These are phyloP conservation scores for Neopestalotiopsis sp. DNA, from an alignment of 2,329 filamentous ascomycete species.

Conservation along the genomic window DNA sequence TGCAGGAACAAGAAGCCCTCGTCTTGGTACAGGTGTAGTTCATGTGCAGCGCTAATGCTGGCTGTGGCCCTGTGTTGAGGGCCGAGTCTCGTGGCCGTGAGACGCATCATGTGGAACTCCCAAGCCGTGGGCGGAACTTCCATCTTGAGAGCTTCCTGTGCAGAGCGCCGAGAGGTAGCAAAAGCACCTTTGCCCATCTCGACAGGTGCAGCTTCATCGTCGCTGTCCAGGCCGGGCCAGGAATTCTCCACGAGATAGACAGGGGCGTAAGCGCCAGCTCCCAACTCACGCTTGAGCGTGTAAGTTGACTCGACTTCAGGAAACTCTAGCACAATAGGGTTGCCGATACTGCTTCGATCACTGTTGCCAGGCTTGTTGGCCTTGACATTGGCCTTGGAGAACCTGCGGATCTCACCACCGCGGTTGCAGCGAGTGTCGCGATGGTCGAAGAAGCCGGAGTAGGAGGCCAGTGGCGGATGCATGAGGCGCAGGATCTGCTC, in stretches of 20 bases:
- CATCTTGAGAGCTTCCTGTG: conserved; percentile 90
- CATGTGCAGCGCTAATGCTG: conserved; percentile 82
- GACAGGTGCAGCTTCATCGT: conserved; percentile 46
- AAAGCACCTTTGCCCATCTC: conserved; percentile 69
- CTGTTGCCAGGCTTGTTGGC: conserved; percentile 63
- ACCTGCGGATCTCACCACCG: conserved; percentile 80
- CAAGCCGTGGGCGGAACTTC: conserved; percentile 87
- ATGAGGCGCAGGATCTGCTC: conserved; percentile 76
- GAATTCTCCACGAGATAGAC: conserved; percentile 89
- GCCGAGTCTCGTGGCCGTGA: conserved; percentile 78
- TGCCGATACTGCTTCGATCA: conserved; percentile 61
- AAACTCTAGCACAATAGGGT: conserved; percentile 72
- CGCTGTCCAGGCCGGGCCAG: conserved; percentile 48
- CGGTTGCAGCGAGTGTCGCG: conserved; percentile 67
- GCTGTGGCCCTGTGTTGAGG: conserved; percentile 73
- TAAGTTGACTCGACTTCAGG: conserved; percentile 71
- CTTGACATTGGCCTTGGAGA: conserved; percentile 70
- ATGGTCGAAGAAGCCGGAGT: conserved; percentile 82
- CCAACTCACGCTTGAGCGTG: conserved; percentile 82
- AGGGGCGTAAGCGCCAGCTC: conserved; percentile 91
- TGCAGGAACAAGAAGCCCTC: conserved; percentile 91
- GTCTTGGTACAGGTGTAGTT: conserved; percentile 89
- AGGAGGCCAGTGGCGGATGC: conserved; percentile 75
- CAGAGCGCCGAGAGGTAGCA: conserved; percentile 58
- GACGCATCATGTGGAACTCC: conserved; percentile 96